Evolutionary conservation across 202 grass and related monocot genomes (phyloP), one percentile per base, ranked within the genome.

Genomic region (Tripidium arundinaceum): DNA sequence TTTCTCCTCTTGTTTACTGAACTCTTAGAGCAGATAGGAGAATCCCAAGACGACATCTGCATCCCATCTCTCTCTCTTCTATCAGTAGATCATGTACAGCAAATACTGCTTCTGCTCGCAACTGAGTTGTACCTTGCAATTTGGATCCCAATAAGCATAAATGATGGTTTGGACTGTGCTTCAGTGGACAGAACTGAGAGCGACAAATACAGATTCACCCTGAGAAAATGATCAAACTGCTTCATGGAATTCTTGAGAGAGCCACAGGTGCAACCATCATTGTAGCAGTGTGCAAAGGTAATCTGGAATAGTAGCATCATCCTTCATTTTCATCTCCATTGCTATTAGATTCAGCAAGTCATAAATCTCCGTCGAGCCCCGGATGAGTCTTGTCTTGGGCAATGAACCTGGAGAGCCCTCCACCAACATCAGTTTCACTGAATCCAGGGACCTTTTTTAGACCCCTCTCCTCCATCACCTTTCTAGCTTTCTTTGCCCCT

Each of bases 341-440:
- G 65, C 66, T 67, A 91, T 28, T 41, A 88, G 65, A 62, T 64
- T 62, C 43, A 91, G 69, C 38, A 86, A 80, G 25, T 62, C 37
- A 72, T 86, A 88, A 34, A 88, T 83, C 29, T 83, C 59, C 10
- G 8, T 31, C 2, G 60, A 77, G 24, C n/a, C 31, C 13, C 4
- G 49, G 86, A 77, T 92, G 83, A 54, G 47, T 80, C 70, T 86
- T 86, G 62, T 81, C 86, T 40, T 77, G 79, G 39, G 79, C 83
- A 72, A 86, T 77, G 70, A 88, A 91, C 40, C 86, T 83, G n/a
- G 55, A 65, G 13, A 83, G 4, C 8, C 21, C 61, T 67, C 64
- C 6, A 3, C 39, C 75, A 46, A 77, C 75, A 78, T 81, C 86
- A 80, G 83, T 88, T 83, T 86, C 89, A 45, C 70, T 86, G 49